Conservation (phyloP, 179 eudicot species). For the Amaranthus tricolor region DNA sequence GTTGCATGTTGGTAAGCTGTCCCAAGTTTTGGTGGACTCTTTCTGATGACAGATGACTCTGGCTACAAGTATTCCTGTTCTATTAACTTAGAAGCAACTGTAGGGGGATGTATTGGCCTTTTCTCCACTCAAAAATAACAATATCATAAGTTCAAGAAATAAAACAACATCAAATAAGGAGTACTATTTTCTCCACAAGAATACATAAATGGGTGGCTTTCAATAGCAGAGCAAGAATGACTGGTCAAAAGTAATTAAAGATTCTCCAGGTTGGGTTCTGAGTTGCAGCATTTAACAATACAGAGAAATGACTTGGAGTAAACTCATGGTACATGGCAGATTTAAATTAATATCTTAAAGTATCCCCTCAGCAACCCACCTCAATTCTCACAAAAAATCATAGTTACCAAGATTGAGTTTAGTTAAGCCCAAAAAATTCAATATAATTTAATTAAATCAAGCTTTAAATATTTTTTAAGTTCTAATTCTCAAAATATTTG, state of each 20-base stretch:
- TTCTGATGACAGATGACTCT: slow-evolving; percentile 5
- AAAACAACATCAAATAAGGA: neutral
- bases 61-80: slow-evolving; percentile 16
- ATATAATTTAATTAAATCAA: too few species aligned
- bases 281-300: slow-evolving; percentile 14
- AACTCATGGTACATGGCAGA: slow-evolving; percentile 9
- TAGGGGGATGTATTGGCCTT: neutral
- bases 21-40: slow-evolving; percentile 16
- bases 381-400: too few species aligned
- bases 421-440: too few species aligned
- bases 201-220: slow-evolving; percentile 18
- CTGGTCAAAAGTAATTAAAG: slow-evolving; percentile 30
- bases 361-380: neutral
- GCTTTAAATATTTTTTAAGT: too few species aligned
- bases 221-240: slow-evolving; percentile 22
- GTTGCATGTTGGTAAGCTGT: slow-evolving; percentile 30
- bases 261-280: slow-evolving; percentile 22
- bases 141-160: neutral
- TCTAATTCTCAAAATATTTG: too few species aligned
- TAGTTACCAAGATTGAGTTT: too few species aligned
- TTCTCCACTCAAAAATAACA: slow-evolving; percentile 12
- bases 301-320: neutral
- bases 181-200: neutral
- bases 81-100: slow-evolving; percentile 3
- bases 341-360: neutral